Base-by-base conservation (phyloP, 805 yeast species). In the Kodamaea hsintzibuensis region DNA sequence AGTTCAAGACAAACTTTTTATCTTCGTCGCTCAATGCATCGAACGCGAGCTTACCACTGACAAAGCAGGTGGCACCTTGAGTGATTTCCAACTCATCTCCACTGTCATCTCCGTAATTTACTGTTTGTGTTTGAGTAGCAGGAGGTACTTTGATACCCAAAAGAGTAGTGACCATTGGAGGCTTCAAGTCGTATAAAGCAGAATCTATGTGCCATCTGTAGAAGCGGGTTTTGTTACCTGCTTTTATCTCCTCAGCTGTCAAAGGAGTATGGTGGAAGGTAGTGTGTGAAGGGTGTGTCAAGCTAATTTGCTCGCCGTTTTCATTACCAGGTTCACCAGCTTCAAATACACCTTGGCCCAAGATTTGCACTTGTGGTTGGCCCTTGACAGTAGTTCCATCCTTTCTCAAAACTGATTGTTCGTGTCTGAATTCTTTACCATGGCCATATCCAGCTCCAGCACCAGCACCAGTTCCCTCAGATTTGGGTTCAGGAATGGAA, bases 171-270 rank as follows among this genome's bases (percentile, higher is more conserved):
- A 86, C 88, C 60, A 87, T 82, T 30, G 97, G 97, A 27, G 97
- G 96, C 13, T 92, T 83, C 61, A 90, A 79, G 38, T 83, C 96
- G 64, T 91, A 91, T 42, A 91, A 78, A 3, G 97, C 97, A 38
- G 95, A 86, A 70, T 91, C 97, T 59, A 91, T 89, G 72, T 91
- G 97, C 97, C 97, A 91, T 72, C 97, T 82, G 80, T 90, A 91
- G 69, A 85, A 91, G 62, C 96, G 80, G 1, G 97, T 91, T 68
- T 82, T 81, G 50, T 85, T 82, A 19, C 81, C 76, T 1, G 65
- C 50, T 73, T 76, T 81, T 57, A 86, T 81, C 59, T 90, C 83
- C 45, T 84, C 85, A n/a, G 81, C 79, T 14, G 85, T 74, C 57
- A 91, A 77, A 1, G 84, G 78, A 12, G 78, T 72, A 60, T 85